phyloP scores from a whole-genome alignment of 2,329 filamentous ascomycete species.

The Fusarium vanettenii region DNA sequence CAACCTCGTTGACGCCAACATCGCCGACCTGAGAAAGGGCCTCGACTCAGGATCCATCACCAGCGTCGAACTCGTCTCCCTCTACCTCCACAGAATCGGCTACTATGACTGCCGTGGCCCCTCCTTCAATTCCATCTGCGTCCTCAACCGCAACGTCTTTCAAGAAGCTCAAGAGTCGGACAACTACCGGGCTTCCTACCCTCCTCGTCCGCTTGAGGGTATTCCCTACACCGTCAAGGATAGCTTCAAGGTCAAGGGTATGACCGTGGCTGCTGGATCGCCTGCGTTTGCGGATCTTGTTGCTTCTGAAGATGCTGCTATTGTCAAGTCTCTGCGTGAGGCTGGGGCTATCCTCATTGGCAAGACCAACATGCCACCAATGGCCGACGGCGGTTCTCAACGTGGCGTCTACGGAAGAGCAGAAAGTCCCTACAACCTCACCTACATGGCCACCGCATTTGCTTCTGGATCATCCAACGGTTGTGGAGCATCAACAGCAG shows the following conservation, averaged over 20 bases:
- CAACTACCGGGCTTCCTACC: slow-evolving; percentile 34
- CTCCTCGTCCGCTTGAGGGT: slow-evolving; percentile 57
- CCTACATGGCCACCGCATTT: slow-evolving; percentile 65
- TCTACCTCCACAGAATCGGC: slow-evolving; percentile 43
- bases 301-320: slow-evolving; percentile 64
- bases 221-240: slow-evolving; percentile 70
- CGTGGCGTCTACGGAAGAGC: slow-evolving; percentile 66
- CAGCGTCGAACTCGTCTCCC: slow-evolving; percentile 43
- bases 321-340: slow-evolving; percentile 57
- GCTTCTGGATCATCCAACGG: slow-evolving; percentile 70
- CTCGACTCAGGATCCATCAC: slow-evolving; percentile 29
- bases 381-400: slow-evolving; percentile 70
- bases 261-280: slow-evolving; percentile 65
- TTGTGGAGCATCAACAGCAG: slow-evolving; percentile 61
- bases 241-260: slow-evolving; percentile 63
- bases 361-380: slow-evolving; percentile 67
- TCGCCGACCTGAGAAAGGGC: slow-evolving; percentile 37
- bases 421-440: slow-evolving; percentile 65
- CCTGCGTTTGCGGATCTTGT: slow-evolving; percentile 63
- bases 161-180: slow-evolving; percentile 45
- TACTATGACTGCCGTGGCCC: slow-evolving; percentile 41
- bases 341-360: slow-evolving; percentile 52
- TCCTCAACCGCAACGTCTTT: slow-evolving; percentile 43
- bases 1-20: slow-evolving; percentile 37
- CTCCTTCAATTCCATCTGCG: slow-evolving; percentile 42